These are phyloP conservation scores for Aspergillus kassunensis DNA, from an alignment of 495 filamentous ascomycete species.

Conservation along the genomic window DNA sequence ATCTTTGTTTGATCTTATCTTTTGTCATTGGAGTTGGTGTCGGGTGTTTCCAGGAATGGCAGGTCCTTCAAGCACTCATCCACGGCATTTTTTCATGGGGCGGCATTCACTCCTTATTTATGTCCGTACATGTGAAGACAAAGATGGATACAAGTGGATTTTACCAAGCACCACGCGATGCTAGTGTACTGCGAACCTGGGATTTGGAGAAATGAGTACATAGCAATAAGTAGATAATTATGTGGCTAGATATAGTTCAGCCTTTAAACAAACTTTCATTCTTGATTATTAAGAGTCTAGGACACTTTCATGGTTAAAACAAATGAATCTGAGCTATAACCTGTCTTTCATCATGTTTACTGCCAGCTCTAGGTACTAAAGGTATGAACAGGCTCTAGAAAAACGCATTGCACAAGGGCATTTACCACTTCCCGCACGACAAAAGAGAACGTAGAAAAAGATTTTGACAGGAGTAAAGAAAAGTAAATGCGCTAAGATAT, in stretches of 20 bases:
- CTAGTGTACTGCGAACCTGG: too few relatives aligned
- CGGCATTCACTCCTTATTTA: not conserved
- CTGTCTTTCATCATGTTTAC: too few relatives aligned
- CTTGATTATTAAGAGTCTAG: too few relatives aligned
- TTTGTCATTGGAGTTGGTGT: not conserved
- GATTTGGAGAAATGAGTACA: not conserved
- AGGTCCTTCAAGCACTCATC: not conserved
- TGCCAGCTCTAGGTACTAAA: too few relatives aligned
- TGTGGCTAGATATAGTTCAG: constrained; percentile 5
- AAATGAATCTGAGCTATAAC: too few relatives aligned
- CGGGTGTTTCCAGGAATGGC: not conserved
- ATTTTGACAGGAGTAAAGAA: too few relatives aligned
- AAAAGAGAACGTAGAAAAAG: too few relatives aligned
- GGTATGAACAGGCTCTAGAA: too few relatives aligned
- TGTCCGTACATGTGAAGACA: not conserved
- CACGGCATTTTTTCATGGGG: not conserved
- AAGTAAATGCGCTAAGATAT: too few relatives aligned
- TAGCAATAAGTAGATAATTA: constrained; percentile 3
- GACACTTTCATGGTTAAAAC: too few relatives aligned
- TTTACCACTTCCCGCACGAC: too few relatives aligned
- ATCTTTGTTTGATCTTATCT: not conserved
- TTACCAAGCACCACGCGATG: not conserved
- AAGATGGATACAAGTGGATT: not conserved
- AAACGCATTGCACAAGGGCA: too few relatives aligned
- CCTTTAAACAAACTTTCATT: not conserved